Base-by-base conservation (phyloP, 495 filamentous ascomycete species). In the Podospora conica region DNA sequence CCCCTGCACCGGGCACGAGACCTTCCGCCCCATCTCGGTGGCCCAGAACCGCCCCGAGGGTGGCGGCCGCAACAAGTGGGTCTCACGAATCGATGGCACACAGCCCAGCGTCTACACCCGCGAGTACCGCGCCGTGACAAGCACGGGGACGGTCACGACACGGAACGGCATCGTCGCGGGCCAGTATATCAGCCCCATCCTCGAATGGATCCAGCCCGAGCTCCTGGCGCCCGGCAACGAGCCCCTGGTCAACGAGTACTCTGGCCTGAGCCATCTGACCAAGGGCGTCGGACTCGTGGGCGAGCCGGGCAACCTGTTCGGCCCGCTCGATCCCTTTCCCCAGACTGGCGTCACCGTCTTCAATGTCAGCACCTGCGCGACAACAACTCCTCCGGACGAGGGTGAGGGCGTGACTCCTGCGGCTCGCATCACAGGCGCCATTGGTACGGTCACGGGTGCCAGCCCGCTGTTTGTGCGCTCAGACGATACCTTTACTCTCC, bases 121-220 rank as follows among this genome's bases (percentile, higher is more conserved):
- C 20, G 78, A 81, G 65, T 79, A 80, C 55, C 67, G 70, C 23
- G 60, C 68, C 57, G 64, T 69, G 23, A 63, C 72, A 20, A 69
- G 69, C 28, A 75, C 61, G 22, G 70, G 67, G 11, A 72, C 68
- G 15, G 69, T 69, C 1, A 53, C 28, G 12, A 81, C 78, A 0
- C 65, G 68, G 21, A 76, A 80, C 71, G 76, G 74, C 21, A 74
- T 81, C 24, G 22, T 70, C 8, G 78, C 78, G 5, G 77, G 79
- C 5, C 73, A 75, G 18, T 80, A 79, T 57, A 62, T 78, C 18
- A 63, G 70, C 22, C 78, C 79, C n/a, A 74, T 80, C 15, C 71
- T 69, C 25, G 78, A 79, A 28, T 81, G 78, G 77, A 73, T 73
- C 20, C 71, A 73, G 22, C 71, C 71, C 7, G 71, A 73, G 29